Percentiles rank a stretch among this genome's conserved stretches.
Conservation (phyloP, 257 asterid species). For the Fraxinus excelsior region DNA sequence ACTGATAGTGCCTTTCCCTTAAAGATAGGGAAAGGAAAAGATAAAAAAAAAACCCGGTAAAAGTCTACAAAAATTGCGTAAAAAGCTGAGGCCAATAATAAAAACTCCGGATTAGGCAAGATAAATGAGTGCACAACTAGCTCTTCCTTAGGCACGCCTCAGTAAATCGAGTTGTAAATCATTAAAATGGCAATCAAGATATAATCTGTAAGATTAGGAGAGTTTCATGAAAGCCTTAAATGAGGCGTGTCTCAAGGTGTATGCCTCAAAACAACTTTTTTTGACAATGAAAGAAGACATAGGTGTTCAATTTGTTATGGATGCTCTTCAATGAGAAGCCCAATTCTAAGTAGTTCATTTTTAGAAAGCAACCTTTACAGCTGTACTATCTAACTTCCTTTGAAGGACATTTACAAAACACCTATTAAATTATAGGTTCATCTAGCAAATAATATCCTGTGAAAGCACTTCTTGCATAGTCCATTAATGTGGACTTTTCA, state of each 20-base stretch:
- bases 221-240: neutral
- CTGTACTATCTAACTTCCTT: neutral
- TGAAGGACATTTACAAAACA: neutral
- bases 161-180: neutral
- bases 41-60: neutral
- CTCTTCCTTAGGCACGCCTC: neutral
- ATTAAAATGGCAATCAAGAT: neutral
- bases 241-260: neutral
- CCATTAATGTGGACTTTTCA: neutral
- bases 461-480: neutral
- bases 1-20: neutral
- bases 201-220: neutral
- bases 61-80: neutral
- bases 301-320: neutral
- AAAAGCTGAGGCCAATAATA: neutral
- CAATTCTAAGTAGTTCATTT: neutral
- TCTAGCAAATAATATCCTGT: neutral
- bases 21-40: neutral
- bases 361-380: neutral
- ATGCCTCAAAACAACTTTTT: neutral
- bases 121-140: neutral
- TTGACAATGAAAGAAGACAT: neutral
- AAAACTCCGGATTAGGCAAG: neutral
- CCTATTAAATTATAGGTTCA: neutral
- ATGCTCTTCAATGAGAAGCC: neutral